Percentiles rank a stretch among this genome's conserved stretches.
Conservation (phyloP, 2,329 filamentous ascomycete species). For the Saccharata proteae region DNA sequence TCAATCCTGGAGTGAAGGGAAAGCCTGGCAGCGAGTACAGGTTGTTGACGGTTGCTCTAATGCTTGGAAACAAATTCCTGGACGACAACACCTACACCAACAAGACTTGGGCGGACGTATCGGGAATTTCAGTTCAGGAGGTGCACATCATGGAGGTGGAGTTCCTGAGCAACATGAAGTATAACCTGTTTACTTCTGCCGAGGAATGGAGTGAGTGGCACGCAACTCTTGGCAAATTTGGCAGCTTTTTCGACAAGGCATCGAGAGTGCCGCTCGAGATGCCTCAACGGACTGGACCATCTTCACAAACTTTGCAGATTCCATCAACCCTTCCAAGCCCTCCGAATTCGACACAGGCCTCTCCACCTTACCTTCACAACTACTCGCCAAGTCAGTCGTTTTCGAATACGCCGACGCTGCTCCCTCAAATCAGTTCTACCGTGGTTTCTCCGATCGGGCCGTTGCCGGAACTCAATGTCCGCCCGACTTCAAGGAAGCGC, state of each 20-base stretch:
- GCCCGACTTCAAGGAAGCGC: constrained; percentile 39
- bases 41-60: constrained; percentile 83
- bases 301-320: constrained; percentile 24
- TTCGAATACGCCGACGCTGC: constrained; percentile 26
- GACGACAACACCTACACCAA: constrained; percentile 99
- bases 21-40: constrained; percentile 89
- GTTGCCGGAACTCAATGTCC: constrained; percentile 29
- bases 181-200: constrained; percentile 77
- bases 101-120: constrained; percentile 98
- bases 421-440: constrained; percentile 29
- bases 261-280: constrained; percentile 34
- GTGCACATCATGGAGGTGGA: constrained; percentile 99
- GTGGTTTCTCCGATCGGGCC: constrained; percentile 31
- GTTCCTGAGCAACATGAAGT: constrained; percentile 96
- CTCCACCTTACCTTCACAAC: constrained; percentile 33
- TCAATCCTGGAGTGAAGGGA: constrained; percentile 79
- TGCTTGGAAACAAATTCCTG: constrained; percentile 97
- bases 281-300: constrained; percentile 22
- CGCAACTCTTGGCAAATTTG: constrained; percentile 67
- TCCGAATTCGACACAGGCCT: constrained; percentile 37
- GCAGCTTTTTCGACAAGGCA: constrained; percentile 68
- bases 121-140: constrained; percentile 81
- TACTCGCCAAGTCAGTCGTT: constrained; percentile 32
- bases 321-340: constrained; percentile 39
- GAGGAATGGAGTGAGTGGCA: constrained; percentile 85